These are phyloP conservation scores for Lipomyces mesembrius DNA, from an alignment of 805 yeast species.

Conservation along the genomic window DNA sequence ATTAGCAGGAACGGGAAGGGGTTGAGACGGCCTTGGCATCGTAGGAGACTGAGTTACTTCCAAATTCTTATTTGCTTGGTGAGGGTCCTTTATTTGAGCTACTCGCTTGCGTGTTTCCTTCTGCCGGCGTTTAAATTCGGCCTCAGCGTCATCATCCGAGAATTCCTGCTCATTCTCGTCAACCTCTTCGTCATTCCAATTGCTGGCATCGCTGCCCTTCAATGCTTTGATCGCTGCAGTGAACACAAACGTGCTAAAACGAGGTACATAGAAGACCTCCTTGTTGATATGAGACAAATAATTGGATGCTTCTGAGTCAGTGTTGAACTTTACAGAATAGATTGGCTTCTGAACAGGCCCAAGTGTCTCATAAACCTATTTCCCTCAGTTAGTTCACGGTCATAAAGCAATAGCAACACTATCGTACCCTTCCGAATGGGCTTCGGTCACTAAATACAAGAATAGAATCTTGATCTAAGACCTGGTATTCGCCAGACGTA, in stretches of 20 bases:
- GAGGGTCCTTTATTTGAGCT: slow-evolving; percentile 40
- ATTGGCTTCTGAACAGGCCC: slow-evolving; percentile 84
- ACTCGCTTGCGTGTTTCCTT: slow-evolving; percentile 62
- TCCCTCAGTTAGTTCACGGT: neutral
- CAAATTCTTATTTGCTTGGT: neutral
- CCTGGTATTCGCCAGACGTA: slow-evolving; percentile 81
- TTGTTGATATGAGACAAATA: slow-evolving; percentile 52
- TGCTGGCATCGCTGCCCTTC: slow-evolving; percentile 94
- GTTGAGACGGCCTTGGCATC: neutral
- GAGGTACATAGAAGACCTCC: slow-evolving; percentile 75
- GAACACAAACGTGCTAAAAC: slow-evolving; percentile 75
- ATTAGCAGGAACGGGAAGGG: slow-evolving; percentile 3
- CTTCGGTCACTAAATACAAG: slow-evolving; percentile 75
- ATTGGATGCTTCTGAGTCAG: slow-evolving; percentile 53
- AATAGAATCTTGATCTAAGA: slow-evolving; percentile 73
- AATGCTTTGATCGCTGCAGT: slow-evolving; percentile 70
- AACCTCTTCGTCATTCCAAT: slow-evolving; percentile 90
- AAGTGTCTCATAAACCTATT: slow-evolving; percentile 64
- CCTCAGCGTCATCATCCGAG: slow-evolving; percentile 88
- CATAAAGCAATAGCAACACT: neutral
- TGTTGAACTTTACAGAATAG: slow-evolving; percentile 72
- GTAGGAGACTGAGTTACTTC: neutral
- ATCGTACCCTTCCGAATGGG: slow-evolving; percentile 71
- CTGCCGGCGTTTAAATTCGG: slow-evolving; percentile 64
- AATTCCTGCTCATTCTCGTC: slow-evolving; percentile 72